A percentile compares a stretch with the other conserved stretches of the same genome.
phyloP scores from a whole-genome alignment of 2,329 filamentous ascomycete genomes.

The Fusarium sp. region DNA sequence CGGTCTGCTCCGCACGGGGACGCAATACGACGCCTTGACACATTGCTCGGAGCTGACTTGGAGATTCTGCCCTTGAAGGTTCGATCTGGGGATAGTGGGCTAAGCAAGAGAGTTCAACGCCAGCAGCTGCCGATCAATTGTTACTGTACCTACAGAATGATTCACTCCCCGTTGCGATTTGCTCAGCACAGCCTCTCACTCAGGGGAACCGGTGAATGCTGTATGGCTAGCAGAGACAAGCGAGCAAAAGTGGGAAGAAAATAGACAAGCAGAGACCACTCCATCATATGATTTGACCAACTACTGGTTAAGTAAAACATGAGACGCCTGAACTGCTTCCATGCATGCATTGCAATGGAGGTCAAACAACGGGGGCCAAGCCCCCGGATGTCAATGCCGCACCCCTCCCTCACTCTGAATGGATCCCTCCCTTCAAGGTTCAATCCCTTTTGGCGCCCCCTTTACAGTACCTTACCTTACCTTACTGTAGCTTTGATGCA shows the following conservation, averaged over 20 bases:
- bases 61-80: constrained; percentile 32
- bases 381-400: constrained; percentile 40
- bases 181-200: background rate
- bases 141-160: background rate
- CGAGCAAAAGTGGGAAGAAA: background rate
- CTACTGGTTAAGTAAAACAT: constrained; percentile 8
- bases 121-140: constrained; percentile 25
- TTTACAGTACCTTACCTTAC: constrained; percentile 7
- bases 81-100: constrained; percentile 32
- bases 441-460: constrained; percentile 31
- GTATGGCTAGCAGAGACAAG: background rate
- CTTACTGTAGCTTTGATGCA: constrained; percentile 5
- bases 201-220: constrained; percentile 5
- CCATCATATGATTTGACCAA: constrained; percentile 31
- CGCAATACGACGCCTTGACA: constrained; percentile 18
- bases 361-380: constrained; percentile 21
- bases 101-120: constrained; percentile 41
- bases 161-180: too few species aligned
- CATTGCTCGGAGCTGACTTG: constrained; percentile 4
- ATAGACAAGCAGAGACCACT: constrained; percentile 16
- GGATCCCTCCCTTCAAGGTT: constrained; percentile 12
- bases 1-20: constrained; percentile 31
- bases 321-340: constrained; percentile 16
- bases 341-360: constrained; percentile 8
- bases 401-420: constrained; percentile 28